Base-by-base conservation (phyloP, 257 asterid genomes). In the Rehmannia glutinosa region DNA sequence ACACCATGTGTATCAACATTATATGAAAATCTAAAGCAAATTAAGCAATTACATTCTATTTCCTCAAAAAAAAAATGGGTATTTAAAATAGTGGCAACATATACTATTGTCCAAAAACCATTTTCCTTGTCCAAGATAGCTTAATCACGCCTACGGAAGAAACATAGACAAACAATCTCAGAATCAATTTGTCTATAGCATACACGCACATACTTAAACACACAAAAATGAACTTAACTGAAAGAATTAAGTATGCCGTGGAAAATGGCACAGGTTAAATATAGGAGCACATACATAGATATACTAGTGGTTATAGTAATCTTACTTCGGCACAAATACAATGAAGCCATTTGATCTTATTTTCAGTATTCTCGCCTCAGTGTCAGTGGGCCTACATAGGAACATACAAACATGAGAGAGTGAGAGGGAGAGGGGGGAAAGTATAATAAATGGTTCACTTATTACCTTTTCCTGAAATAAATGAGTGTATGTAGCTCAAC, bases 401-500 rank as follows among this genome's bases (percentile, higher is more conserved):
- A 56, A 56, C 33, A 56, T 64, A 57, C 15, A 69, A 39, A 43
- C 23, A 51, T 58, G 19, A 33, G 54, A 28, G 63, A 35, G 57
- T 35, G 62, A 51, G 69, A 64, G 66, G 32, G 60, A 15, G 50
- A 49, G 30, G 43, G 63, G 0, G 1, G 23, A 7, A 43, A 8
- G 60, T n/a, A 41, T 2, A 21, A 30, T 51, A 36, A 63, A 51
- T 33, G 63, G 49, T 64, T 43, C 51, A 42, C 52, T 68, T 5
- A 39, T 68, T 75, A 91, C 99, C 96, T 87, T 25, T 87, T 88
- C 80, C 77, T 82, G 93, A 94, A 94, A 82, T 85, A 94, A 47
- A 94, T 84, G 21, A 85, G 87, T 4, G 99, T 94, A 73, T 94
- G 97, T 68, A 94, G 96, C 90, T 94, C 99, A 5, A 94, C 97